Evolutionary conservation across 225 moss, liverwort and hornwort species (phyloP).

Genomic region (Rhytidiadelphus loreus): DNA sequence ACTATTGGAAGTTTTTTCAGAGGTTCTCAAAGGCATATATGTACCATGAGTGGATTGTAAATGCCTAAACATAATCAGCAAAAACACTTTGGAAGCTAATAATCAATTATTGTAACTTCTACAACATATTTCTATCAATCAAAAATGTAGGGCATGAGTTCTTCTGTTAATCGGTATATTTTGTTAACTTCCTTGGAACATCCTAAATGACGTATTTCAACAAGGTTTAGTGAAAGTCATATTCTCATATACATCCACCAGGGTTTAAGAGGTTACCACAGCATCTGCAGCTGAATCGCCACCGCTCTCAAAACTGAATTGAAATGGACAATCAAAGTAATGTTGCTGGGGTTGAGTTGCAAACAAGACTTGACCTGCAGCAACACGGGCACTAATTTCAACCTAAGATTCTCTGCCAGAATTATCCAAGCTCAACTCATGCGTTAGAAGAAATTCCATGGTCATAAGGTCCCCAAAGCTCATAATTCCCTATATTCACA

Average conservation of each 20-base stretch:
- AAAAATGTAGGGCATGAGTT: neutral
- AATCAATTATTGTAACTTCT: neutral
- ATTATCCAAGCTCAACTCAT: neutral
- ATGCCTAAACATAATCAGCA: neutral
- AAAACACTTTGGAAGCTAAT: neutral
- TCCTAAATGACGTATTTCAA: neutral
- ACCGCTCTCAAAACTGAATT: conserved; percentile 76
- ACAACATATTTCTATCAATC: neutral
- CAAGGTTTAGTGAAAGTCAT: neutral
- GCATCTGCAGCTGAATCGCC: conserved; percentile 96
- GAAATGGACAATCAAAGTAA: conserved; percentile 96
- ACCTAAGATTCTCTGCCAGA: neutral
- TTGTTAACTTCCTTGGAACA: neutral
- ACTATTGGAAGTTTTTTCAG: too few relatives aligned
- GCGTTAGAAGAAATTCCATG: neutral
- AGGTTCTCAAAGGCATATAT: too few relatives aligned
- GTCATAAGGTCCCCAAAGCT: neutral
- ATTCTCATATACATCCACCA: neutral
- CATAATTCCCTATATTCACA: neutral
- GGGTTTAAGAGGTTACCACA: conserved; percentile 21
- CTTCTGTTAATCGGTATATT: too few relatives aligned
- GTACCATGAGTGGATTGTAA: too few relatives aligned
- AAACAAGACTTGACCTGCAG: conserved; percentile 63
- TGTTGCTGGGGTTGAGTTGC: conserved; percentile 91
- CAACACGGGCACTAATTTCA: neutral